A percentile compares a stretch with the other conserved stretches of the same genome.
Conservation (phyloP, 352 stramenopile species). For the Thraustochytrium striatum region DNA sequence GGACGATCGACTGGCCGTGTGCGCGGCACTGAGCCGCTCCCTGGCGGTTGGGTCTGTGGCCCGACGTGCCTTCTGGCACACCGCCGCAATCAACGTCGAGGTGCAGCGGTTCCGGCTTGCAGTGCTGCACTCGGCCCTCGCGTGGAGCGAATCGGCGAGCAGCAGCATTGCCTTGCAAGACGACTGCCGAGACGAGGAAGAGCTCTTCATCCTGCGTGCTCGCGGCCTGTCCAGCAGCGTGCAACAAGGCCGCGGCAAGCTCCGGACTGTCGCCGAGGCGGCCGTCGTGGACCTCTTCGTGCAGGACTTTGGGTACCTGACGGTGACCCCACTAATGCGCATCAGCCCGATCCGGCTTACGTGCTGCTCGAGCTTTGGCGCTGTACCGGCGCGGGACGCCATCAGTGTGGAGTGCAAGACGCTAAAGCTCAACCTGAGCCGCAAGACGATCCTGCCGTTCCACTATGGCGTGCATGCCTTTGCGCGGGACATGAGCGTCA, state of each 20-base stretch:
- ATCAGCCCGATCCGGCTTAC: background rate
- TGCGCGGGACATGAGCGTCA: conserved; percentile 21
- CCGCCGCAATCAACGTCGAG: background rate
- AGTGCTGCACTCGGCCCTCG: conserved; percentile 23
- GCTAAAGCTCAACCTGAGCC: conserved; percentile 24
- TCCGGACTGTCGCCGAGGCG: background rate
- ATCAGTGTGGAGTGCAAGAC: too few relatives aligned
- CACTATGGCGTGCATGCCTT: conserved; percentile 32
- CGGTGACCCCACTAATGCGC: background rate
- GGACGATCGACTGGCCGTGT: conserved; percentile 45
- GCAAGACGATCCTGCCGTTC: conserved; percentile 2
- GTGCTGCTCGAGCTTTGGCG: too few relatives aligned
- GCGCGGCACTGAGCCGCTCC: conserved; percentile 4
- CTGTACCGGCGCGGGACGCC: too few relatives aligned
- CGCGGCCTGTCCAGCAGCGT: background rate
- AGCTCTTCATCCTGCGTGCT: conserved; percentile 15
- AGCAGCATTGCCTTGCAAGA: too few relatives aligned
- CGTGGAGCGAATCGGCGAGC: conserved; percentile 1
- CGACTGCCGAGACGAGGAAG: conserved; percentile 15
- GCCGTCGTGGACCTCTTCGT: conserved; percentile 12
- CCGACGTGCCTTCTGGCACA: background rate
- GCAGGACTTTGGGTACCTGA: conserved; percentile 42
- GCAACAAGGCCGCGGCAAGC: background rate
- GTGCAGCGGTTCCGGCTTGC: background rate
- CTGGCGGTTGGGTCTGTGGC: background rate